Evolutionary conservation across 2,329 filamentous ascomycete species (phyloP).

Genomic region (Didymella keratinophila): DNA sequence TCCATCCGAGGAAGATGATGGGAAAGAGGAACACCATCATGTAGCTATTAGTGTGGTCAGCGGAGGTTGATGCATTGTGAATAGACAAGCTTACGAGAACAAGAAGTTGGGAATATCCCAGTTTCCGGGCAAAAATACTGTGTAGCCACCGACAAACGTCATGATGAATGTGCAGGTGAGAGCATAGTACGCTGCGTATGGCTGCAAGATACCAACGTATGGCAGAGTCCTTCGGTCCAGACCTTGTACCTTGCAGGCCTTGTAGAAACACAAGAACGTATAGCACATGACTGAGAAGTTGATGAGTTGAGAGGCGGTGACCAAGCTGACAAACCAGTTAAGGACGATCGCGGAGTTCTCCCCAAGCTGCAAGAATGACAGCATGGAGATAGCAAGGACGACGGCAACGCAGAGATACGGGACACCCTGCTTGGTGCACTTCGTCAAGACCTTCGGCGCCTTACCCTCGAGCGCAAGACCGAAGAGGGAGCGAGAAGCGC

Average conservation of each 20-base stretch:
- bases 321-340: constrained; percentile 75
- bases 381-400: constrained; percentile 71
- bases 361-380: constrained; percentile 80
- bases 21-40: constrained; percentile 77
- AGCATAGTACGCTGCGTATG: constrained; percentile 74
- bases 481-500: constrained; percentile 62
- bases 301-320: constrained; percentile 72
- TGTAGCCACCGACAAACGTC: constrained; percentile 78
- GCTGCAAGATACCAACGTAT: constrained; percentile 73
- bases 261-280: constrained; percentile 76
- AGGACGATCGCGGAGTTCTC: constrained; percentile 72
- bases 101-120: constrained; percentile 77
- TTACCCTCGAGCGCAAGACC: constrained; percentile 63
- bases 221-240: constrained; percentile 72
- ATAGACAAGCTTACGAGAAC: constrained; percentile 64
- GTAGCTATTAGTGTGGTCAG: constrained; percentile 56
- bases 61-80: constrained; percentile 8
- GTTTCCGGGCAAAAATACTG: constrained; percentile 73
- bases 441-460: constrained; percentile 62
- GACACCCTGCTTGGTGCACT: constrained; percentile 69
- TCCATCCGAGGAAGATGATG: constrained; percentile 74
- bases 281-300: constrained; percentile 65
- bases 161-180: constrained; percentile 71
- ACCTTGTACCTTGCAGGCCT: constrained; percentile 73
- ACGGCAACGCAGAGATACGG: constrained; percentile 75